Conservation (phyloP, 23 red algal genomes). For the Rhodosorus marinus region DNA sequence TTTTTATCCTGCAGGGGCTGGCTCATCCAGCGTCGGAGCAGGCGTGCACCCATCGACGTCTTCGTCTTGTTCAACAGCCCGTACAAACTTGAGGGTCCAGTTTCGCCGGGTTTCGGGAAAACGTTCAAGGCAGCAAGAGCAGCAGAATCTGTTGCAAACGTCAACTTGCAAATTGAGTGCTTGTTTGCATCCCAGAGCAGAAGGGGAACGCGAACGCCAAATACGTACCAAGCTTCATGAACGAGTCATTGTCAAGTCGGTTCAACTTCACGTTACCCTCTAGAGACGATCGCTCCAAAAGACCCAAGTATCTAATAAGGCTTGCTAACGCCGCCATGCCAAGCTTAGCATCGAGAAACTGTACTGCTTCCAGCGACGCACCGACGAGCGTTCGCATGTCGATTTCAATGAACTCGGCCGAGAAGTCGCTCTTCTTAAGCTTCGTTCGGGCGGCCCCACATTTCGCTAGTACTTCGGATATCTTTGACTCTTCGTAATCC, state of each 20-base stretch:
- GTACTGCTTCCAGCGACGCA: constrained; percentile 8
- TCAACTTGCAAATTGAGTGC: too few species aligned
- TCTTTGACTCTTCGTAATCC: constrained; percentile 19
- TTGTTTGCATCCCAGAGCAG: too few species aligned
- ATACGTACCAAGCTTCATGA: constrained; percentile 47
- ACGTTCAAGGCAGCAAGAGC: constrained; percentile 58
- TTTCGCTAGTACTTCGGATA: constrained; percentile 14
- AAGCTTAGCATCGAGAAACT: constrained; percentile 17
- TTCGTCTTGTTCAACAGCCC: constrained; percentile 45
- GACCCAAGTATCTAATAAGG: constrained; percentile 13
- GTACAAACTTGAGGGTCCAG: constrained; percentile 39
- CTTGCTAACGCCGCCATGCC: constrained; percentile 13
- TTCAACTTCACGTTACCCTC: constrained; percentile 14
- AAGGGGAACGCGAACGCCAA: too few species aligned
- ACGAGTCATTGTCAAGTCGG: constrained; percentile 6
- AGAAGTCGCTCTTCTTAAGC: constrained; percentile 19
- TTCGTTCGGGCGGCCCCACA: constrained; percentile 21
- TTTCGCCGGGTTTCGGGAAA: constrained; percentile 18
- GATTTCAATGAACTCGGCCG: constrained; percentile 4
- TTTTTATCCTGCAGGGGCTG: constrained; percentile 40
- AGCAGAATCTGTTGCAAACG: too few species aligned
- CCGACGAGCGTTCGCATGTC: constrained; percentile 35
- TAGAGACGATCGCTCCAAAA: constrained; percentile 9
- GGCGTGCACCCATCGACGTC: constrained; percentile 58
- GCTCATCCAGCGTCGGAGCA: constrained; percentile 45